phyloP scores from a whole-genome alignment of 345 rosid species.

The Fremontodendron californicum region DNA sequence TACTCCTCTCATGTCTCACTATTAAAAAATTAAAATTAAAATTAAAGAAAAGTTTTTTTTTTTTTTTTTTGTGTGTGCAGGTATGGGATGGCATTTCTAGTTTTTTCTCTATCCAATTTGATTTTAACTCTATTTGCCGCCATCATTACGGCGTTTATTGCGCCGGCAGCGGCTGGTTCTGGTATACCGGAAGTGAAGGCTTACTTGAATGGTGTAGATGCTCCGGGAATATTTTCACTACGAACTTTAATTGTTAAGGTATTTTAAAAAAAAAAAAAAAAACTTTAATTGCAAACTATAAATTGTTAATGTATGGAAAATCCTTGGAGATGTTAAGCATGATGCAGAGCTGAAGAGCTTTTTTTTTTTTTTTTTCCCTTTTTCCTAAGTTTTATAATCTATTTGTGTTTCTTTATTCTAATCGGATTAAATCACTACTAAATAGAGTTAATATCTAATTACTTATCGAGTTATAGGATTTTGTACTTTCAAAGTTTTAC shows the following conservation, averaged over 20 bases:
- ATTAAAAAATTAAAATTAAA: not conserved
- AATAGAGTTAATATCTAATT: not conserved
- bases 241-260: constrained; percentile 78
- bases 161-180: constrained; percentile 93
- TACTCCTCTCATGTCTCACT: not conserved
- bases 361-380: not conserved
- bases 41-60: not conserved
- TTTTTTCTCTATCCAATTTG: constrained; percentile 63
- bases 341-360: not conserved
- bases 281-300: not conserved
- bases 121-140: constrained; percentile 67
- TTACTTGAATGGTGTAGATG: constrained; percentile 91
- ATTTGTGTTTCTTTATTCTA: not conserved
- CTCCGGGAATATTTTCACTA: constrained; percentile 69
- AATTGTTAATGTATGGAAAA: not conserved
- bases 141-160: constrained; percentile 53
- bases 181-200: constrained; percentile 98
- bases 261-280: not conserved
- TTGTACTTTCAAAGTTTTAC: not conserved
- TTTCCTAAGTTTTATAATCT: not conserved
- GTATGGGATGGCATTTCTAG: constrained; percentile 61
- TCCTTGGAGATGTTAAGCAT: not conserved
- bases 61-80: constrained; percentile 30
- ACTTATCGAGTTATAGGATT: not conserved
- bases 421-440: not conserved